phyloP scores from a whole-genome alignment of 1,139 yeast genomes.

The Geotrichum cucujoidarum region DNA sequence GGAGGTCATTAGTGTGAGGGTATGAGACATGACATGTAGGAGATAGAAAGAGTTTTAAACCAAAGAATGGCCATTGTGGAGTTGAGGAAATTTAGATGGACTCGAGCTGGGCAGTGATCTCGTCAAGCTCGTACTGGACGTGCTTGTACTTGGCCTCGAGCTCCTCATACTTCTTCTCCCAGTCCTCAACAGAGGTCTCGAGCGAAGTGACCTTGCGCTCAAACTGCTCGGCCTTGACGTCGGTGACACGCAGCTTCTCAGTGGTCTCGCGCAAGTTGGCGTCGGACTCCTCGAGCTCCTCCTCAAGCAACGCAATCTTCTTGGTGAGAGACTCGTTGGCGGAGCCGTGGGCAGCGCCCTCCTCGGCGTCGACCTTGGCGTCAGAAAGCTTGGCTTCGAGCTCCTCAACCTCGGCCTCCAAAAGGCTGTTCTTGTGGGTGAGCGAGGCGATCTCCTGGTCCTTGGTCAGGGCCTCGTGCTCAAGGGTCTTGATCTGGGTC shows the following conservation, averaged over 20 bases:
- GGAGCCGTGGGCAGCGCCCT: slow-evolving; percentile 82
- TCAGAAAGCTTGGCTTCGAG: slow-evolving; percentile 75
- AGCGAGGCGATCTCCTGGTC: slow-evolving; percentile 93
- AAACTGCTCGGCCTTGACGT: slow-evolving; percentile 93
- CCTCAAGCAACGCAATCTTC: slow-evolving; percentile 89
- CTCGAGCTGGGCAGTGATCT: slow-evolving; percentile 90
- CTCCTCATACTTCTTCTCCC: slow-evolving; percentile 91
- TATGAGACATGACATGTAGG: slow-evolving; percentile 1
- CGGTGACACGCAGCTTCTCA: slow-evolving; percentile 90
- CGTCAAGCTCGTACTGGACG: slow-evolving; percentile 88
- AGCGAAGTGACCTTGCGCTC: slow-evolving; percentile 91
- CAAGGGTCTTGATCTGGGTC: slow-evolving; percentile 78
- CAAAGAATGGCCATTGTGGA: no score
- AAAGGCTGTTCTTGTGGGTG: slow-evolving; percentile 83
- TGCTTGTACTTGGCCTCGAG: slow-evolving; percentile 71
- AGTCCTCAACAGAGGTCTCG: slow-evolving; percentile 86
- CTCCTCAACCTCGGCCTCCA: slow-evolving; percentile 89
- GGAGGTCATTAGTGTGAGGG: background rate
- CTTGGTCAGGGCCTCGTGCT: slow-evolving; percentile 85
- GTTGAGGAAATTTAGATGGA: slow-evolving; percentile 54
- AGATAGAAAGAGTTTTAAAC: no score
- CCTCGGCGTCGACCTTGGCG: slow-evolving; percentile 86
- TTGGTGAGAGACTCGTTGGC: slow-evolving; percentile 87
- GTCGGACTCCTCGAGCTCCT: slow-evolving; percentile 90
- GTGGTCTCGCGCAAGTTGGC: slow-evolving; percentile 89